Evolutionary conservation across 169 alveolate species (phyloP), one percentile per base, ranked within the genome.

Genomic region (Amoebophrya sp.): DNA sequence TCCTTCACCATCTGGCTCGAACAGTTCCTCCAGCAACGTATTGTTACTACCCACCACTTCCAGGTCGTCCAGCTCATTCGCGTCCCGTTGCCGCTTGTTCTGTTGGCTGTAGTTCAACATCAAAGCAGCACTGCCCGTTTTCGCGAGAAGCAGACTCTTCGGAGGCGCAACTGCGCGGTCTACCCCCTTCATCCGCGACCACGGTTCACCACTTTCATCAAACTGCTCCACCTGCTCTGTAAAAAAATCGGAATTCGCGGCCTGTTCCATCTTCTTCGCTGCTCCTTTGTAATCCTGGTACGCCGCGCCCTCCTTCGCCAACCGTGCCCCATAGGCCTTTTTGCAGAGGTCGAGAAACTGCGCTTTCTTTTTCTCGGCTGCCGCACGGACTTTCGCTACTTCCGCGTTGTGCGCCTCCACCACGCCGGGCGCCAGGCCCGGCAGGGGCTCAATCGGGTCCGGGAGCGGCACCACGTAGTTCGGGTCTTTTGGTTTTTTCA

Each of bases 41-140:
- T n/a, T 66, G 83, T 25, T 66, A 0, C 32, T n/a, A 7, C 39
- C 39, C 35, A 66, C 83, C 83, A n/a, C 35, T 25, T 66, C 83
- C 83, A 66, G 83, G 83, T 66, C 83, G 83, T 66, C 83, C 83
- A 66, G 38, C 1, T 25, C 83, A 25, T 66, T 25, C 83, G 83
- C 83, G 29, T 2, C 10, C 83, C 32, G 2, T 66, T 66, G 29
- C 18, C 18, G 83, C 83, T 66, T 18, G 66, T 12, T 12, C 66
- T 47, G 66, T 7, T 18, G 29, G 66, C 66, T 47, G 66, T 47
- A 47, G 66, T 12, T 47, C 29, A 12, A 47, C 29, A 12, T 47
- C 18, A 18, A 7, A 12, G 66, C 18, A 18, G 66, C 66, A 7
- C 66, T 47, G 66, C 7, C 18, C 29, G 18, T 7, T 18, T 47